phyloP scores from a whole-genome alignment of 2,329 filamentous ascomycete genomes.

The Aspergillus sp. region DNA sequence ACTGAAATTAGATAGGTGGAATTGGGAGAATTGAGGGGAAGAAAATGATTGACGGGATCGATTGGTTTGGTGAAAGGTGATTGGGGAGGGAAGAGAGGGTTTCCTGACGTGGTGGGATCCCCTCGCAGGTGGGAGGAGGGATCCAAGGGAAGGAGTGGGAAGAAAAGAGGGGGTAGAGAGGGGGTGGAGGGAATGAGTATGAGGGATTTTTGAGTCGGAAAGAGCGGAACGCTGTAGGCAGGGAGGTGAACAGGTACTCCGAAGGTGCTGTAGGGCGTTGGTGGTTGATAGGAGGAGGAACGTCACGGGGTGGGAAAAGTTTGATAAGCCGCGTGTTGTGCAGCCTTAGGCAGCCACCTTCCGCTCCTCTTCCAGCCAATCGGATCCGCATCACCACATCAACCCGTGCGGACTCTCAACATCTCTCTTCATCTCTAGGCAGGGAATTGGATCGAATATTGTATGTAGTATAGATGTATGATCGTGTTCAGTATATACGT shows the following conservation, averaged over 20 bases:
- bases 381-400: no score
- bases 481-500: no score
- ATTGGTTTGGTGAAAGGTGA: neutral
- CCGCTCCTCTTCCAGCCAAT: neutral
- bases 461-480: no score
- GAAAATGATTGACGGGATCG: neutral
- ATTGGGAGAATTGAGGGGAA: slow-evolving; percentile 1
- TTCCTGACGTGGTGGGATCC: no score
- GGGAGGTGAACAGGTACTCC: no score
- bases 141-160: neutral
- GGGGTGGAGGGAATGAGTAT: slow-evolving; percentile 12
- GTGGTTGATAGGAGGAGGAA: slow-evolving; percentile 1
- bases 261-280: no score
- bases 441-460: no score
- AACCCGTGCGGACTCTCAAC: no score
- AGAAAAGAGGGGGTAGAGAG: neutral
- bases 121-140: neutral
- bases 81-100: slow-evolving; percentile 7
- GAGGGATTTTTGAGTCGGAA: slow-evolving; percentile 23
- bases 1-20: neutral
- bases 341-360: neutral
- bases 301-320: neutral
- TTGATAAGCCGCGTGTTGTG: neutral
- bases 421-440: no score
- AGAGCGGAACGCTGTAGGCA: no score